phyloP scores from a whole-genome alignment of 257 asterid genomes.

The Paraleonurus japonicus region DNA sequence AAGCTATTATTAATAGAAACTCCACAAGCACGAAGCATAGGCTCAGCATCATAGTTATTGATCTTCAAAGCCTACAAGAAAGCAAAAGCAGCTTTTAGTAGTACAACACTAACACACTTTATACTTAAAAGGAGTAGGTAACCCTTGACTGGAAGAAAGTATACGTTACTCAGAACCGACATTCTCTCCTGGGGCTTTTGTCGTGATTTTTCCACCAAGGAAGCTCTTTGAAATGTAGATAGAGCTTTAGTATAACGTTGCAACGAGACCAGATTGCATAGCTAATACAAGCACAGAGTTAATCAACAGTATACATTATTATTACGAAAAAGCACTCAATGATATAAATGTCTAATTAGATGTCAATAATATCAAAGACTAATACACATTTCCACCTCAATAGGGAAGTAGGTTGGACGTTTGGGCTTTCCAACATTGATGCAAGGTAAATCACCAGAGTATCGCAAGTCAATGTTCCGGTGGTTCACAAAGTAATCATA shows the following conservation, averaged over 20 bases:
- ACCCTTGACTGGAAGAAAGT: slow-evolving; percentile 16
- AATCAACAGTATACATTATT: neutral
- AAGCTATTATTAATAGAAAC: slow-evolving; percentile 60
- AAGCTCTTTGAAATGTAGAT: slow-evolving; percentile 69
- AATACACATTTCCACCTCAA: slow-evolving; percentile 57
- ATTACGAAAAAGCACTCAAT: neutral
- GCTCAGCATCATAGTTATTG: slow-evolving; percentile 76
- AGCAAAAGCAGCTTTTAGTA: slow-evolving; percentile 8
- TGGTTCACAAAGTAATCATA: slow-evolving; percentile 85
- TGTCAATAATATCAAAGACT: neutral
- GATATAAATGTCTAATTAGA: no score
- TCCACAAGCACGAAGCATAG: slow-evolving; percentile 76
- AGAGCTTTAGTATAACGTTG: slow-evolving; percentile 88
- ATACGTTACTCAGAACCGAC: slow-evolving; percentile 62
- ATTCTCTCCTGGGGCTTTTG: slow-evolving; percentile 91
- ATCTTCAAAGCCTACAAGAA: slow-evolving; percentile 68
- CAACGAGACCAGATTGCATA: slow-evolving; percentile 69
- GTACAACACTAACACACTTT: neutral
- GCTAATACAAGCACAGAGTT: slow-evolving; percentile 36
- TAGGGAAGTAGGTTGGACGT: slow-evolving; percentile 79
- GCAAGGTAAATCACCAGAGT: slow-evolving; percentile 91
- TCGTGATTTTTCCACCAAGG: slow-evolving; percentile 83
- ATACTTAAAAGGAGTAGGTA: neutral
- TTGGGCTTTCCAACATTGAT: slow-evolving; percentile 89
- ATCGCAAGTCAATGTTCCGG: slow-evolving; percentile 67